Base-by-base conservation (phyloP, 257 asterid species). In the Cynanchum wilfordii region DNA sequence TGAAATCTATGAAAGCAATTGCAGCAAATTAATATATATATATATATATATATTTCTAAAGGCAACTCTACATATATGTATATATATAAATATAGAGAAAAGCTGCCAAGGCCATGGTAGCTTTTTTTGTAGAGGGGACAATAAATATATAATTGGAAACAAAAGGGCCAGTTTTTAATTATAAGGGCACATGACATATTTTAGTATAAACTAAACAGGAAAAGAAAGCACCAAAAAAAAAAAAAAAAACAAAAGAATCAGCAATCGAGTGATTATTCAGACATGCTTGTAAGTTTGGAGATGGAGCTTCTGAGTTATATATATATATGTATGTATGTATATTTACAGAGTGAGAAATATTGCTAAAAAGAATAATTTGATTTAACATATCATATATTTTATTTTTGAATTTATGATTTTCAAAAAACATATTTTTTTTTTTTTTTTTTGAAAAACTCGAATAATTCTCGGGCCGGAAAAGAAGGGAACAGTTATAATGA, bases 101-200 rank as follows among this genome's bases (percentile, higher is more conserved):
- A 62, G 84, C 85, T 83, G 93, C 77, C 74, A 84, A 80, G 75
- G 84, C 73, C 66, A 15, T 54, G 57, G 76, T 59, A 79, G 74
- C 79, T 79, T 82, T 79, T 68, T 79, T 68, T 67, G 79, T 71
- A 74, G 78, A 82, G 90, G 90, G 85, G 84, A 86, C 90, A 86
- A 71, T 70, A 73, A 27, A 68, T 73, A 72, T 38, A 12, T 74
- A 56, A 79, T 63, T 63, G 51, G 81, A 71, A 71, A 57, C 70
- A 76, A 66, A 78, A 76, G 80, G 82, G 40, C 63, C 85, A 15
- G 45, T 64, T 73, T 73, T 76, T 75, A 82, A 85, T 82, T 73
- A 82, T 86, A 76, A 82, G 75, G 76, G 82, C 84, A 84, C 85
- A 83, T 87, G 86, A 30, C 40, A 73, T 75, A 69, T 58, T 52